Evolutionary conservation across 306 rosid genomes (phyloP).

Genomic region (Cicer arietinum): DNA sequence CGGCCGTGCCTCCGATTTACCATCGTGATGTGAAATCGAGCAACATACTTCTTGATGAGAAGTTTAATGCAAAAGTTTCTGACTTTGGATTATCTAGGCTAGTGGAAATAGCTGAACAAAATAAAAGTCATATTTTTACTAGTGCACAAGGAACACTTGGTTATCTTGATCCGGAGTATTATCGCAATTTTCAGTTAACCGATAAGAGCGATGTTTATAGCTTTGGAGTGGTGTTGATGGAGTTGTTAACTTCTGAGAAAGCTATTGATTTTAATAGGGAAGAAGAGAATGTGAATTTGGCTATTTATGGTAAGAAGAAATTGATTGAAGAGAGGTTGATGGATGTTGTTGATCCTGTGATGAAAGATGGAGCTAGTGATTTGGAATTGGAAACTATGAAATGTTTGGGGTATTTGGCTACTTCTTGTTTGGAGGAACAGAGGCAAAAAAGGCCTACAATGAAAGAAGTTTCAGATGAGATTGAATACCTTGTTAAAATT

Average conservation of each 20-base stretch:
- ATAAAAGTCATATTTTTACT: conserved; percentile 51
- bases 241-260: conserved; percentile 56
- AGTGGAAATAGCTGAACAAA: conserved; percentile 54
- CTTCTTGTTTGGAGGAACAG: conserved; percentile 57
- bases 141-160: conserved; percentile 64
- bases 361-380: conserved; percentile 51
- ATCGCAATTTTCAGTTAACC: conserved; percentile 51
- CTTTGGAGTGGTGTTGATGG: conserved; percentile 64
- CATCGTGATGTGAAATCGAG: conserved; percentile 66
- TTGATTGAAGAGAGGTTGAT: conserved; percentile 48
- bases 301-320: conserved; percentile 55
- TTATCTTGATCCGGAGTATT: conserved; percentile 64
- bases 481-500: conserved; percentile 51
- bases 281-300: conserved; percentile 66
- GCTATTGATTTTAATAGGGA: conserved; percentile 66
- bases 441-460: conserved; percentile 65
- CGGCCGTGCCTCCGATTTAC: conserved; percentile 60
- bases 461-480: conserved; percentile 68
- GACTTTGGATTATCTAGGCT: conserved; percentile 65
- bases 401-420: conserved; percentile 56
- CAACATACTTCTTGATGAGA: conserved; percentile 58
- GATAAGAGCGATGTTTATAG: conserved; percentile 74
- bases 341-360: conserved; percentile 56
- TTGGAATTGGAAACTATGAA: conserved; percentile 58
- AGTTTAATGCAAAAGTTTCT: conserved; percentile 58